A percentile compares a stretch with the other conserved stretches of the same genome.
Evolutionary conservation across 139 green algal species (phyloP).

Genomic region (Chlamydomonas sphaeroides): DNA sequence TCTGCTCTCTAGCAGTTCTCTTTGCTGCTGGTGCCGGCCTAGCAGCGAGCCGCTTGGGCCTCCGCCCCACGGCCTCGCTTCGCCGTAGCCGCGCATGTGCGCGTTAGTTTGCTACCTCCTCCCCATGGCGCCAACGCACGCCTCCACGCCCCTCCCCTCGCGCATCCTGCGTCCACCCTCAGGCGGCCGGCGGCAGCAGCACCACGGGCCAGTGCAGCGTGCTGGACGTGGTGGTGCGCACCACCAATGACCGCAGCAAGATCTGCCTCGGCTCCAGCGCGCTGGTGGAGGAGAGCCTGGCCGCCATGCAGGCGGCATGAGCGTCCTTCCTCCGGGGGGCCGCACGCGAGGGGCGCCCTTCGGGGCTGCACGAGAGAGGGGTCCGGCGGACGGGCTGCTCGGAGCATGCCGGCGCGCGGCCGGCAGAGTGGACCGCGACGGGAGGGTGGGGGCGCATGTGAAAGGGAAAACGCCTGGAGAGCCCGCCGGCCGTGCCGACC

Average conservation of each 20-base stretch:
- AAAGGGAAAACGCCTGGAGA: too few species aligned
- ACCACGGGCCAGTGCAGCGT: slow-evolving; percentile 52
- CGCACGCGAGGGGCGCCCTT: not conserved
- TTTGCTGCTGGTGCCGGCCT: too few species aligned
- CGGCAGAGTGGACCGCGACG: too few species aligned
- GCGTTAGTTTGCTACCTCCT: not conserved
- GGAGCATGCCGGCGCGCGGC: too few species aligned
- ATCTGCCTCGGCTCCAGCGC: slow-evolving; percentile 66
- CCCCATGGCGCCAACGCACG: not conserved
- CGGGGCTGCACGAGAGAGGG: not conserved
- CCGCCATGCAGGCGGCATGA: slow-evolving; percentile 57
- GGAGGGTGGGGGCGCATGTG: too few species aligned
- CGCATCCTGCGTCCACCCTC: too few species aligned
- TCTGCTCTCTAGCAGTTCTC: too few species aligned
- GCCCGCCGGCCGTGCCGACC: too few species aligned
- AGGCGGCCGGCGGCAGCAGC: slow-evolving; percentile 77
- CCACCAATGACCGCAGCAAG: slow-evolving; percentile 43
- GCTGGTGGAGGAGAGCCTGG: slow-evolving; percentile 66
- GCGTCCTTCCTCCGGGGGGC: not conserved
- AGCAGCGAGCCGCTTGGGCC: too few species aligned
- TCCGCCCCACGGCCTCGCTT: too few species aligned
- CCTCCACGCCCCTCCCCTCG: not conserved
- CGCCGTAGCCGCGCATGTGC: not conserved
- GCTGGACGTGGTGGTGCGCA: slow-evolving; percentile 57
- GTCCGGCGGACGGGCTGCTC: too few species aligned